Base-by-base conservation (phyloP, 148 eudicot species). In the Vaccinium vitisidaea region DNA sequence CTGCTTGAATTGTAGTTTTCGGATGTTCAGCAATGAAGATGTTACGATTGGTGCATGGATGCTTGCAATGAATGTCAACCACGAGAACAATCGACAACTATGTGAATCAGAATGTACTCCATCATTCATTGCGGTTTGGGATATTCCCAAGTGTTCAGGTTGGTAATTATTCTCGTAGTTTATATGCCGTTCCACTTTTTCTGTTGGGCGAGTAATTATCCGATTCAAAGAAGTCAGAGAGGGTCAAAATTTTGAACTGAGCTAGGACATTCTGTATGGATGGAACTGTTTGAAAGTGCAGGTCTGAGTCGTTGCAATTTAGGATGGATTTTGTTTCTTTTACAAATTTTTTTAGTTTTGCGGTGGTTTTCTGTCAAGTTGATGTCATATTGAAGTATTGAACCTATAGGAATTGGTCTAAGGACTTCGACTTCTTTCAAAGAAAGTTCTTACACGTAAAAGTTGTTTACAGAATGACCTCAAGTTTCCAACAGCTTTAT, bases 51-150 rank as follows among this genome's bases (percentile, higher is more conserved):
- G 99, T 49, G 92, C 99, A 16, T 94, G 99, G 99, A 96, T 96
- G 98, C 97, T 96, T 80, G 99, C 99, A 25, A 96, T 96, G 99
- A 96, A 96, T 92, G 99, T 96, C 80, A 90, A 93, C 80, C 98
- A 93, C 19, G 98, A 96, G 90, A 89, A 94, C 88, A 92, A 90
- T 84, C 87, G 83, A 39, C 87, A 77, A 19, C 91, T 96, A n/a
- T 96, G 99, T 84, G 86, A 88, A 63, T 50, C 93, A 80, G 91
- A 94, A 86, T 96, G 99, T 85, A 91, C 94, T 36, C 52, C 94
- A 78, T 70, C 94, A 43, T 93, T 93, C 55, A 91, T 96, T 83
- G 95, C 99, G n/a, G 99, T 96, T 77, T 96, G 99, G 99, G 99
- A 96, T 85, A 92, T 96, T 84, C 98, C 99, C 73, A 92, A 89